Conservation (phyloP, 1,139 yeast species). For the Tardiomyces depauwii region DNA sequence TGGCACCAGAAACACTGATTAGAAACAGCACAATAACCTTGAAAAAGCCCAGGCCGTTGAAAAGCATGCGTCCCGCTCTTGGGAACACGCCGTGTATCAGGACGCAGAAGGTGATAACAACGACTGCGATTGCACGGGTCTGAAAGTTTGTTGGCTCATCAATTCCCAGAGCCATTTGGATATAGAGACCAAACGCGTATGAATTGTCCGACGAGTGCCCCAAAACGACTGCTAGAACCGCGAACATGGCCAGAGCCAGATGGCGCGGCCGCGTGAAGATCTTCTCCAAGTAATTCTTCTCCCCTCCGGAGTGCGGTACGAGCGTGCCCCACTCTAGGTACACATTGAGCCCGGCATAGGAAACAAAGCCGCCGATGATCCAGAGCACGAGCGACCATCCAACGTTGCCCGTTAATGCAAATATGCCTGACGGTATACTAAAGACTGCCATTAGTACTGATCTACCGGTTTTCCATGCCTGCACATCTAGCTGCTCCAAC, state of each 20-base stretch:
- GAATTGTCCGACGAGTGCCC: conserved; percentile 78
- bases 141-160: conserved; percentile 25
- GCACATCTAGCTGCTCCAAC: neutral
- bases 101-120: conserved; percentile 58
- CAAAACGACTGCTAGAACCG: conserved; percentile 49
- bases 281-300: conserved; percentile 70
- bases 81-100: conserved; percentile 52
- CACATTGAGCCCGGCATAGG: conserved; percentile 62
- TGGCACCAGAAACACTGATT: conserved; percentile 59
- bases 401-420: conserved; percentile 57
- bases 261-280: conserved; percentile 59
- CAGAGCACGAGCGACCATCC: conserved; percentile 64
- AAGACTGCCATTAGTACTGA: conserved; percentile 34
- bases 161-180: conserved; percentile 54
- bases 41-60: conserved; percentile 57
- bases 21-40: conserved; percentile 57
- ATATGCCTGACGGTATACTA: conserved; percentile 71
- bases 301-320: conserved; percentile 81
- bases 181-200: conserved; percentile 36
- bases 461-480: too few relatives aligned
- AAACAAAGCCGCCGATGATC: conserved; percentile 67
- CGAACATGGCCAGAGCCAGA: conserved; percentile 64
- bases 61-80: conserved; percentile 50
- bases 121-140: conserved; percentile 26
- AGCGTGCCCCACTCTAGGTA: conserved; percentile 81